Conservation (phyloP, 768 basidiomycete species). For the Gymnopilus junonius region DNA sequence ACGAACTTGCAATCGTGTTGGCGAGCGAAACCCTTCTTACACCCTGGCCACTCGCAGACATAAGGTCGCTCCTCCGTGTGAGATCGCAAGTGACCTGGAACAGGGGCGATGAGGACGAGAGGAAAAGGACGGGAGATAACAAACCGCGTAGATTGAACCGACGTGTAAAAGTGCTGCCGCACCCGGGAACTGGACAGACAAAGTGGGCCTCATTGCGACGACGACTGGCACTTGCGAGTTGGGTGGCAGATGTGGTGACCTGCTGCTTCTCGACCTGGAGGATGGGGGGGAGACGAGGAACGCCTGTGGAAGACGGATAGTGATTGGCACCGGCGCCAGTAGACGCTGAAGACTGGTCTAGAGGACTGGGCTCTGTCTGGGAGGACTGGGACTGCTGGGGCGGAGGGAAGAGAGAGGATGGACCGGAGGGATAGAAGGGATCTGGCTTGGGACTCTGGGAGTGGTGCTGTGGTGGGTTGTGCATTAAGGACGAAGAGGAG, state of each 20-base stretch:
- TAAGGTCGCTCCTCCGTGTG: constrained; percentile 97
- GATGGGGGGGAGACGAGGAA: constrained; percentile 75
- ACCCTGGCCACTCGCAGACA: constrained; percentile 92
- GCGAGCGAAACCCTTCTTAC: constrained; percentile 92
- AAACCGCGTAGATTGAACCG: constrained; percentile 86
- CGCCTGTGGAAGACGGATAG: constrained; percentile 55
- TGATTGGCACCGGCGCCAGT: constrained; percentile 58
- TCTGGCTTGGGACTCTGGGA: constrained; percentile 42
- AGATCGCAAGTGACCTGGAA: constrained; percentile 85
- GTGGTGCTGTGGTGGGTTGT: constrained; percentile 25
- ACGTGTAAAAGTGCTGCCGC: constrained; percentile 96
- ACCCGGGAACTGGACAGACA: constrained; percentile 92
- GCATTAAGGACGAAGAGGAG: constrained; percentile 28
- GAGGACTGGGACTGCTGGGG: constrained; percentile 36
- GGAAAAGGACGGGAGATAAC: constrained; percentile 12
- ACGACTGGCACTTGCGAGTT: constrained; percentile 87
- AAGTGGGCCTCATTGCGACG: constrained; percentile 92
- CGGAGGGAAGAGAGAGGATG: constrained; percentile 27
- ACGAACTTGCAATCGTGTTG: constrained; percentile 97
- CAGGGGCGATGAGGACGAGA: constrained; percentile 12
- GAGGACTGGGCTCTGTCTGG: constrained; percentile 39
- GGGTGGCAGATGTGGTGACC: constrained; percentile 93
- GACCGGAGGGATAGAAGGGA: constrained; percentile 45
- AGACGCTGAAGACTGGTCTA: constrained; percentile 31
- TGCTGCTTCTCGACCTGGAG: constrained; percentile 92